Evolutionary conservation across 495 filamentous ascomycete genomes (phyloP), one percentile per base, ranked within the genome.

Genomic region (Hyphodiscus hymeniophilus): DNA sequence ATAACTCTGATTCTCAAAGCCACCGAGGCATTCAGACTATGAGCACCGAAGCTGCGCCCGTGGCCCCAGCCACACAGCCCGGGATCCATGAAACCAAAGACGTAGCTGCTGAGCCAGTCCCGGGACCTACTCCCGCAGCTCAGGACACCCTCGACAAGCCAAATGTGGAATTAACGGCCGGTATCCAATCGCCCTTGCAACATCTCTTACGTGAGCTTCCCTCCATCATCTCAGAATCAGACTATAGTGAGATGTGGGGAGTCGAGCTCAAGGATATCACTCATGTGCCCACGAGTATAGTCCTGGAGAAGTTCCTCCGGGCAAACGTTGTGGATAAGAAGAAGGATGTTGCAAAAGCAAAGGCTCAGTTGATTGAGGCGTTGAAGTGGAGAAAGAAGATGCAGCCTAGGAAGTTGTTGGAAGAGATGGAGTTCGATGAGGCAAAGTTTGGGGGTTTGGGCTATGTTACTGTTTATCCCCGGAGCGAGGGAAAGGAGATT

Each of bases 261-360:
- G 75, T 95, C 33, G 58, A 58, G 21, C 68, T 79, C 28, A 63
- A 67, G 7, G 47, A 61, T 28, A 74, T 78, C 33, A 68, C 68
- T 4, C 75, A 85, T 57, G 68, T 89, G 35, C 81, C 78, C 36
- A 90, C 82, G n/a, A 78, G 79, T 56, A 79, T 94, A 50, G 75
- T 95, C 38, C 64, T 94, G 42, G 87, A 94, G 59, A 95, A 95
- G 68, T 95, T 89, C 66, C 77, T 95, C 24, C 84, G 89, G 47
- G 89, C 89, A 55, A 95, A 94, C 59, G 75, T 80, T 39, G 83
- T 85, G 35, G 38, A 40, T 18, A 28, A 28, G 5, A 28, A 5
- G 5, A 28, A 28, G 26, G 80, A 91, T 54, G 57, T 89, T 2
- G 68, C 66, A 43, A 77, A 79, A 51, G 87, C 89, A 2, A 76